Evolutionary conservation across 768 basidiomycete genomes (phyloP), one percentile per base, ranked within the genome.

Genomic region (Tulasnella sp.): DNA sequence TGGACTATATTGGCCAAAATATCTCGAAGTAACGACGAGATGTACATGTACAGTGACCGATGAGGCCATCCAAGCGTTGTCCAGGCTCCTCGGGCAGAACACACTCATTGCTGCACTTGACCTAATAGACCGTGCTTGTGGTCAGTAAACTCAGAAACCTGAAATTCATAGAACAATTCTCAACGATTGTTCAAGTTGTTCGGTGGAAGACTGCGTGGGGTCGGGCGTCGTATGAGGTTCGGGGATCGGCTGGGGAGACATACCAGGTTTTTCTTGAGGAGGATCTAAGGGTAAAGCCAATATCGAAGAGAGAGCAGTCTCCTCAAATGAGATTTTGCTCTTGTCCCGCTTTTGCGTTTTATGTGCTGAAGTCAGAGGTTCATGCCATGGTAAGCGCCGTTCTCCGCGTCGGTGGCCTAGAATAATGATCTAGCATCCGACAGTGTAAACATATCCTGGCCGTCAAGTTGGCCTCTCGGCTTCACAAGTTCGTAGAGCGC

Each of bases 371-470:
- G 69, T 85, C 87, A 22, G 86, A 87, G 67, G 86, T 87, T 1
- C 89, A 92, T 80, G 80, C 89, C 25, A 90, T 91, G 91, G 93
- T 91, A 75, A 39, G 83, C 70, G 19, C 45, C 39, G 11, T 67
- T 19, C 72, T 17, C 38, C 45, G 31, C 52, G 42, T 8, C 40
- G 72, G 4, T 67, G 31, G 49, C 17, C 9, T 17, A 15, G 15
- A 25, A 37, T 36, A 11, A 34, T 31, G 70, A 36, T 11, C 71
- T 73, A 73, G 71, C 76, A 40, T 64, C 71, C 34, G 54, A 17
- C 78, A 94, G 93, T 94, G 93, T 80, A 94, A 94, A 81, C 93
- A 94, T 81, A 82, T 92, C 2, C 85, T 94, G 34, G 93, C 93
- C 2, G 86, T 87, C 15, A 83, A 85, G 17, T 83, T 94, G 17